phyloP scores from a whole-genome alignment of 2,329 filamentous ascomycete genomes.

The Stylonectria norvegica region DNA sequence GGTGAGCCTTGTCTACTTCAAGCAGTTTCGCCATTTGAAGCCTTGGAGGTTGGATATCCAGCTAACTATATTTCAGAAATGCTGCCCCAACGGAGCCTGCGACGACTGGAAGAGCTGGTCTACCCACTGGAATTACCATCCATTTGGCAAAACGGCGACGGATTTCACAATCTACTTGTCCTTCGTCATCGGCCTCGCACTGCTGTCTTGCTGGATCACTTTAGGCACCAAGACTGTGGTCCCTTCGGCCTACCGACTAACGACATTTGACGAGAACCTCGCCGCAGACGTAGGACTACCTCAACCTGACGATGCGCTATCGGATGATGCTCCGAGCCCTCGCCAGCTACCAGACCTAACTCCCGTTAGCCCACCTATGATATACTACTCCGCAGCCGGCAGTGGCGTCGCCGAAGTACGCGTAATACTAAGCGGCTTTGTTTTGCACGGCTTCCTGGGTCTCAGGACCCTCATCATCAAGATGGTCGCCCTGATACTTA shows the following conservation, averaged over 20 bases:
- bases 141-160: constrained; percentile 56
- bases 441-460: constrained; percentile 92
- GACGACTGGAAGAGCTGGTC: constrained; percentile 57
- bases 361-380: constrained; percentile 62
- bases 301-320: constrained; percentile 36
- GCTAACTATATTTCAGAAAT: constrained; percentile 38
- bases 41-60: background rate
- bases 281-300: constrained; percentile 57
- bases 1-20: constrained; percentile 34
- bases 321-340: constrained; percentile 42
- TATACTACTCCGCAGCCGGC: constrained; percentile 93
- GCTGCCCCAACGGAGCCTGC: constrained; percentile 54
- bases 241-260: constrained; percentile 79
- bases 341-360: constrained; percentile 36
- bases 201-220: constrained; percentile 73
- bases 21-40: background rate
- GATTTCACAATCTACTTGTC: constrained; percentile 75
- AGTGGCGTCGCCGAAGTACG: constrained; percentile 97
- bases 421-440: constrained; percentile 96
- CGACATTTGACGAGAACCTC: constrained; percentile 90
- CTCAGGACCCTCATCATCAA: constrained; percentile 85
- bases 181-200: constrained; percentile 66
- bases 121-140: constrained; percentile 43
- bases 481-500: constrained; percentile 75
- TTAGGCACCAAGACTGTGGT: constrained; percentile 91